phyloP scores from a whole-genome alignment of 164 flowering plant species.

The Litsea cubeba region DNA sequence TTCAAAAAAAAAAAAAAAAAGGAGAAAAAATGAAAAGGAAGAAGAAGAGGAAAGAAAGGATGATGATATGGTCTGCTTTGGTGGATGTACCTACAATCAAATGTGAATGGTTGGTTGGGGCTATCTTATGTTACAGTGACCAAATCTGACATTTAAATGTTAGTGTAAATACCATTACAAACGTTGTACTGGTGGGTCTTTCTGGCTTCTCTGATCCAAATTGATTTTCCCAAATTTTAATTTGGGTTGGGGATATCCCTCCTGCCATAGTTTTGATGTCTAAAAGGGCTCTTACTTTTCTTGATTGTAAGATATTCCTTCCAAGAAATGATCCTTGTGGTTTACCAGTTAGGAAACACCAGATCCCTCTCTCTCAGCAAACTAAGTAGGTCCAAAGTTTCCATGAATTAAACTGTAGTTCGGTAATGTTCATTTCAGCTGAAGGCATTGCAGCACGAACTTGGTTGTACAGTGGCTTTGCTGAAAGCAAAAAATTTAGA shows the following conservation, averaged over 20 bases:
- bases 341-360: neutral
- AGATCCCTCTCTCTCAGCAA: neutral
- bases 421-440: slow-evolving; percentile 32
- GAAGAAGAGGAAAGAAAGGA: neutral
- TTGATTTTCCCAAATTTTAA: too few species aligned
- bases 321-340: neutral
- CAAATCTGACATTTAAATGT: too few species aligned
- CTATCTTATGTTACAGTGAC: too few species aligned
- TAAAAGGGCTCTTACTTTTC: too few species aligned
- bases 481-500: slow-evolving; percentile 44
- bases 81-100: neutral
- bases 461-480: slow-evolving; percentile 52
- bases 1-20: neutral
- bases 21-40: neutral
- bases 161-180: too few species aligned
- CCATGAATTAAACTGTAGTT: neutral
- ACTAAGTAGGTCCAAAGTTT: neutral
- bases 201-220: too few species aligned
- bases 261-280: too few species aligned
- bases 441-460: slow-evolving; percentile 64
- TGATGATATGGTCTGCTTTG: neutral
- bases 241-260: too few species aligned
- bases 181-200: too few species aligned
- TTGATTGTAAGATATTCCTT: neutral
- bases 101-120: too few species aligned